These are phyloP conservation scores for Exophiala lecanii-corni DNA, from an alignment of 2,329 filamentous ascomycete genomes.

Conservation along the genomic window DNA sequence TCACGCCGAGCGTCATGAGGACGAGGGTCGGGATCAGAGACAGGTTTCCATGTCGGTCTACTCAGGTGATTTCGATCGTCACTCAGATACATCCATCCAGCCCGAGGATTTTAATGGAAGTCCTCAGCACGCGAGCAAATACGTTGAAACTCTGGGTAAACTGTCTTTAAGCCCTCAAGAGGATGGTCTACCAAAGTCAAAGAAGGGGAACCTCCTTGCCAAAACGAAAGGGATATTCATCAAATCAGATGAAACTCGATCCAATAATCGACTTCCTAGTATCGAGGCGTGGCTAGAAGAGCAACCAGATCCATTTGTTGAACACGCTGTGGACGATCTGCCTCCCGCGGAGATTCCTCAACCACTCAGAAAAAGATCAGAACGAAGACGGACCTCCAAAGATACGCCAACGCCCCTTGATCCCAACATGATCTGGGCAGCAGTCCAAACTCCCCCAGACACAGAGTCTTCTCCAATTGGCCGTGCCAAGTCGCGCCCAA, in stretches of 20 bases:
- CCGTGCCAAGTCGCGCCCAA: neutral
- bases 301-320: conserved; percentile 53
- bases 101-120: conserved; percentile 7
- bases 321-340: conserved; percentile 28
- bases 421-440: conserved; percentile 27
- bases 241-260: conserved; percentile 36
- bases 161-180: conserved; percentile 27
- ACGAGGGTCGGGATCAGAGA: conserved; percentile 11
- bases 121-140: conserved; percentile 21
- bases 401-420: conserved; percentile 25
- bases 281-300: conserved; percentile 60
- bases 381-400: conserved; percentile 26
- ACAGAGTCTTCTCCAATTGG: conserved; percentile 4
- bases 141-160: conserved; percentile 21
- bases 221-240: conserved; percentile 44
- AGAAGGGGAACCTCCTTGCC: conserved; percentile 36
- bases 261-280: conserved; percentile 46
- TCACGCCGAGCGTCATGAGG: conserved; percentile 9
- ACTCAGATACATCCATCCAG: conserved; percentile 1
- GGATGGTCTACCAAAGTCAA: conserved; percentile 26
- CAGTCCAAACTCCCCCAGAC: conserved; percentile 16
- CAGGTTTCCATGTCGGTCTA: conserved; percentile 6
- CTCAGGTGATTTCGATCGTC: conserved; percentile 7
- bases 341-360: conserved; percentile 36
- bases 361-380: conserved; percentile 39